phyloP scores from a whole-genome alignment of 1,284 basidiomycete species.

The Cryptococcus maquisensis region DNA sequence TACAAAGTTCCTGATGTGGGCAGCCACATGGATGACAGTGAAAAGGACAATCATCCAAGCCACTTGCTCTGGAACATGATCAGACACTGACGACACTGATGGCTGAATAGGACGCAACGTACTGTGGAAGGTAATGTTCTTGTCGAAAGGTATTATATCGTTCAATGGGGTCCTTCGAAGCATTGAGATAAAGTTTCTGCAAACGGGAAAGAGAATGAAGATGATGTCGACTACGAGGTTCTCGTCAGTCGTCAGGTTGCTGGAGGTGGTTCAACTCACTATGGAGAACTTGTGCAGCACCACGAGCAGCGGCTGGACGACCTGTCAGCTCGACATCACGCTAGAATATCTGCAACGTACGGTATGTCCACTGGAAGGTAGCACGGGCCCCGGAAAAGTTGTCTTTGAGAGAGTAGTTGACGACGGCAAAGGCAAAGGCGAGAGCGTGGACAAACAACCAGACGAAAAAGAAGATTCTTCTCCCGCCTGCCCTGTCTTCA shows the following conservation, averaged over 20 bases:
- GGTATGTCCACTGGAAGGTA: slow-evolving; percentile 67
- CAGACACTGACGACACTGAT: not conserved
- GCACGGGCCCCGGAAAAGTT: slow-evolving; percentile 62
- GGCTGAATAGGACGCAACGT: slow-evolving; percentile 43
- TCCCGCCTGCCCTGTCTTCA: slow-evolving; percentile 51
- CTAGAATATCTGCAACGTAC: slow-evolving; percentile 58
- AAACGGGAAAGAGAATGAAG: slow-evolving; percentile 85
- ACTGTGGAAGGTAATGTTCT: slow-evolving; percentile 79
- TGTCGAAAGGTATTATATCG: slow-evolving; percentile 80
- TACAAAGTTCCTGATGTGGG: slow-evolving; percentile 28
- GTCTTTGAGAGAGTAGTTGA: slow-evolving; percentile 74
- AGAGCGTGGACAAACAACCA: slow-evolving; percentile 73
- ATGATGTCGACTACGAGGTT: slow-evolving; percentile 61
- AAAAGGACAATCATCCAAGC: slow-evolving; percentile 80
- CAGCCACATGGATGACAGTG: slow-evolving; percentile 56
- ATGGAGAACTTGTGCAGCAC: slow-evolving; percentile 78
- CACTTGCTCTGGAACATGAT: slow-evolving; percentile 56
- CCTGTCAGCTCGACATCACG: not conserved
- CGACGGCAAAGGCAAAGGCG: slow-evolving; percentile 66
- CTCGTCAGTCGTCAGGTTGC: not conserved
- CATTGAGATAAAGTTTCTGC: slow-evolving; percentile 82
- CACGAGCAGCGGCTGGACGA: slow-evolving; percentile 65
- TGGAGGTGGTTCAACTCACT: slow-evolving; percentile 36
- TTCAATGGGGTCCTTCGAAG: slow-evolving; percentile 76
- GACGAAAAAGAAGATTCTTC: slow-evolving; percentile 66